Evolutionary conservation across 495 filamentous ascomycete species (phyloP).

Genomic region (Xylaria scruposa): DNA sequence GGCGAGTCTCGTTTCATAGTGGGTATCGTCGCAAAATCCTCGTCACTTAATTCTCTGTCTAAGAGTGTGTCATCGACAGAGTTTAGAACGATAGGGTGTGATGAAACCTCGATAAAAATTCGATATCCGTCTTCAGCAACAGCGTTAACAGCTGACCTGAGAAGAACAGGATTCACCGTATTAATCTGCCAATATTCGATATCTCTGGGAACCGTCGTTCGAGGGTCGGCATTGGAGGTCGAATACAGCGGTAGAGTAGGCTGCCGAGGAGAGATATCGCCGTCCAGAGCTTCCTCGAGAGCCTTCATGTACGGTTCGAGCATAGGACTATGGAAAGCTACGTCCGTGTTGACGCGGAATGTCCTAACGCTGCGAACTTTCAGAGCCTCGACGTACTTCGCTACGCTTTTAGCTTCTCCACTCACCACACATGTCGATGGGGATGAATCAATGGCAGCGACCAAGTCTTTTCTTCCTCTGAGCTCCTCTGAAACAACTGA

Average conservation of each 20-base stretch:
- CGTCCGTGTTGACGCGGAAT: conserved; percentile 10
- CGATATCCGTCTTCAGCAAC: conserved; percentile 33
- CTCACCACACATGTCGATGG: conserved; percentile 53
- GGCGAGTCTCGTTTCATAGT: not conserved
- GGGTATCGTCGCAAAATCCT: conserved; percentile 15
- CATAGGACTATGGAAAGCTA: conserved; percentile 25
- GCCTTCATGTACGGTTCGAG: conserved; percentile 39
- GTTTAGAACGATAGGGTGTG: conserved; percentile 39
- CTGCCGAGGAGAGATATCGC: not conserved
- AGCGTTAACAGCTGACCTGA: not conserved
- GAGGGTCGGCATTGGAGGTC: conserved; percentile 41
- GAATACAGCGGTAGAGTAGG: conserved; percentile 44
- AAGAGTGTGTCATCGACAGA: conserved; percentile 38
- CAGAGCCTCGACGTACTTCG: conserved; percentile 30
- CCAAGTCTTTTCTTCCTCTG: conserved; percentile 31
- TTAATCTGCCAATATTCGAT: conserved; percentile 35
- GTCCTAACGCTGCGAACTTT: conserved; percentile 40
- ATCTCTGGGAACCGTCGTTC: conserved; percentile 30
- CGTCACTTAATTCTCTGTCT: conserved; percentile 18
- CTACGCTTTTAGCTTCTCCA: conserved; percentile 37
- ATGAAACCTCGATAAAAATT: conserved; percentile 42
- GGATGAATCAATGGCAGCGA: conserved; percentile 51
- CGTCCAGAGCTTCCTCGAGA: conserved; percentile 32
- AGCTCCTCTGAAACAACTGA: conserved; percentile 37
- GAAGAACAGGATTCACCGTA: not conserved